Conservation (phyloP, 495 filamentous ascomycete species). For the Neurospora africana region DNA sequence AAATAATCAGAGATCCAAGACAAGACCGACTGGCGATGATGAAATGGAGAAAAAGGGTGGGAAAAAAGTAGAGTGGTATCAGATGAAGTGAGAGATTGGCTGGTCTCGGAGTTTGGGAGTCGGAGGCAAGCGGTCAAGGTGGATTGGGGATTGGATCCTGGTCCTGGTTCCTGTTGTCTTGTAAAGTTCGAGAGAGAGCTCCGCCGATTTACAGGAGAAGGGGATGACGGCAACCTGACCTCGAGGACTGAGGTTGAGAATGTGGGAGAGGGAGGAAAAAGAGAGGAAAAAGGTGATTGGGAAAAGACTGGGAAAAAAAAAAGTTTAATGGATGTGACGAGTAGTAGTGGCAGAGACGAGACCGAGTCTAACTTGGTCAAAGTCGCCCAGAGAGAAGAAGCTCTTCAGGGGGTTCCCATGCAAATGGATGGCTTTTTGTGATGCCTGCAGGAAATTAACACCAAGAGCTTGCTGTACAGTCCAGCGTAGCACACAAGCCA, state of each 20-base stretch:
- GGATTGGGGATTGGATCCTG: neutral
- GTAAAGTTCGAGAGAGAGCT: neutral
- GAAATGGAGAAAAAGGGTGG: neutral
- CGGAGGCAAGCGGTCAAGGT: neutral
- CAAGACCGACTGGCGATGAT: neutral
- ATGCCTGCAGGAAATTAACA: neutral
- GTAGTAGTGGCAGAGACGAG: neutral
- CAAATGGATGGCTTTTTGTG: neutral
- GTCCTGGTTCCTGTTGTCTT: neutral
- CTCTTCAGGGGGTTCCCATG: neutral
- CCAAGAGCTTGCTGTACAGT: neutral
- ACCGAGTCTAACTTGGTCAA: neutral
- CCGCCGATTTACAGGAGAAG: neutral
- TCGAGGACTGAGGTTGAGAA: neutral
- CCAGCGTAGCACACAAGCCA: no score
- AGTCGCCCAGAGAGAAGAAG: neutral
- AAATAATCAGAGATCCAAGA: neutral
- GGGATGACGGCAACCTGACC: neutral
- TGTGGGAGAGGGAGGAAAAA: conserved; percentile 2
- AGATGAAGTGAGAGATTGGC: neutral
- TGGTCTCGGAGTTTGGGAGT: neutral
- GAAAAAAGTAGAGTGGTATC: neutral
- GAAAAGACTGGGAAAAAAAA: conserved; percentile 2
- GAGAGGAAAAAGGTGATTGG: conserved; percentile 5
- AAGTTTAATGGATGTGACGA: neutral